Percentiles rank a stretch among this genome's conserved stretches.
Evolutionary conservation across 73 alveolate genomes (phyloP).

Genomic region (Paraurostyla sp.): DNA sequence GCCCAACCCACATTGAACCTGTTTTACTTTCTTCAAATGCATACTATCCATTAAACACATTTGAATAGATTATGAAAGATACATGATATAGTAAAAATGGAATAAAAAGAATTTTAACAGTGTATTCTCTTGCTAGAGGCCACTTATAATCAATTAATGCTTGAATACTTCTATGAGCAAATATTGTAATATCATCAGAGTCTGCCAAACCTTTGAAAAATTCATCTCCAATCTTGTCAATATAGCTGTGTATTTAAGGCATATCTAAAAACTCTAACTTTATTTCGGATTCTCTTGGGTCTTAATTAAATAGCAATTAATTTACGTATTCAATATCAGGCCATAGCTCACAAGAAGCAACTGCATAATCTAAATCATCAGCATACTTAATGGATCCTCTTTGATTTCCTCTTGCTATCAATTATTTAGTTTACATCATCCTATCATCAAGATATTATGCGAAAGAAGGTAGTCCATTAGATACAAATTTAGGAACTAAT

Average conservation of each 20-base stretch:
- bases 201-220: slow-evolving; percentile 36
- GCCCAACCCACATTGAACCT: slow-evolving; percentile 27
- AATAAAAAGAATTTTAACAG: background rate
- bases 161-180: slow-evolving; percentile 22
- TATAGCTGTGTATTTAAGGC: slow-evolving; percentile 31
- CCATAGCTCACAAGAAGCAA: slow-evolving; percentile 31
- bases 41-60: background rate
- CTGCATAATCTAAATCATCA: slow-evolving; percentile 46
- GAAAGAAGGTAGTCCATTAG: slow-evolving; percentile 8
- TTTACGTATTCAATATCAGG: slow-evolving; percentile 36
- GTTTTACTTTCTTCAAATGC: background rate
- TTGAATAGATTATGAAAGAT: slow-evolving; percentile 17
- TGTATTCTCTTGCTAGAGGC: slow-evolving; percentile 61
- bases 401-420: background rate
- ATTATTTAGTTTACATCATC: background rate
- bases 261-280: slow-evolving; percentile 43
- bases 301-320: background rate
- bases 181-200: slow-evolving; percentile 12
- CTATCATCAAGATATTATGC: slow-evolving; percentile 16
- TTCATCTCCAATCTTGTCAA: background rate
- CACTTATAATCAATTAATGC: slow-evolving; percentile 65
- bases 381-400: slow-evolving; percentile 20
- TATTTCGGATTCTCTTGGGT: slow-evolving; percentile 27
- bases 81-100: slow-evolving; percentile 8
- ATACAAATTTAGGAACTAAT: background rate